phyloP scores from a whole-genome alignment of 2,329 filamentous ascomycete species.

The Colletotrichum sp. region DNA sequence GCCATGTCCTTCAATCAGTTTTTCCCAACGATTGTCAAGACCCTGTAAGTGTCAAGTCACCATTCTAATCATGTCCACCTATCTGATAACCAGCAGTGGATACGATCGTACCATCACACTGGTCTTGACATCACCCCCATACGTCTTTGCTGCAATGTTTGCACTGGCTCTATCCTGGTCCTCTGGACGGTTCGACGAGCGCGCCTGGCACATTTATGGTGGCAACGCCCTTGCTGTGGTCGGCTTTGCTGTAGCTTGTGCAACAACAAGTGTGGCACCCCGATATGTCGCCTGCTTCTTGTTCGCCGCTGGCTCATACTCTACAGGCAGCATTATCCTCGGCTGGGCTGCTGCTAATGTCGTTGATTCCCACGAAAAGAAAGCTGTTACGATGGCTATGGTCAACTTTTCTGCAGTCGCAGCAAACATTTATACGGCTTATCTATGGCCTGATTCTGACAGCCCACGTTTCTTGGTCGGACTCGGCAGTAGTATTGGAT shows the following conservation, averaged over 20 bases:
- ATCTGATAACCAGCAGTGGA: conserved; percentile 23
- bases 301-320: not conserved
- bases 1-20: conserved; percentile 75
- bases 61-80: not conserved
- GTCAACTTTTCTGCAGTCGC: not conserved
- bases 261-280: not conserved
- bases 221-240: conserved; percentile 43
- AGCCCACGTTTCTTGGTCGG: not conserved
- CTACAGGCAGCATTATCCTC: not conserved
- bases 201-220: conserved; percentile 51
- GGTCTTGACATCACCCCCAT: conserved; percentile 53
- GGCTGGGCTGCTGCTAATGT: not conserved
- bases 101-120: conserved; percentile 43
- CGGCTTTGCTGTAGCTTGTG: conserved; percentile 36
- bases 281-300: not conserved
- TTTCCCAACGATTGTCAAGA: conserved; percentile 76
- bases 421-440: not conserved
- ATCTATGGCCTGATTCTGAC: not conserved
- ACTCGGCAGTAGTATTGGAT: not conserved
- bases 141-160: conserved; percentile 40
- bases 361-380: not conserved
- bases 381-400: not conserved
- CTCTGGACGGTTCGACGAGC: conserved; percentile 51
- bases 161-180: conserved; percentile 42
- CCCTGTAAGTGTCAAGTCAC: conserved; percentile 30